Base-by-base conservation (phyloP, 371 early-diverging fungal species). In the Mucor circinelloides region DNA sequence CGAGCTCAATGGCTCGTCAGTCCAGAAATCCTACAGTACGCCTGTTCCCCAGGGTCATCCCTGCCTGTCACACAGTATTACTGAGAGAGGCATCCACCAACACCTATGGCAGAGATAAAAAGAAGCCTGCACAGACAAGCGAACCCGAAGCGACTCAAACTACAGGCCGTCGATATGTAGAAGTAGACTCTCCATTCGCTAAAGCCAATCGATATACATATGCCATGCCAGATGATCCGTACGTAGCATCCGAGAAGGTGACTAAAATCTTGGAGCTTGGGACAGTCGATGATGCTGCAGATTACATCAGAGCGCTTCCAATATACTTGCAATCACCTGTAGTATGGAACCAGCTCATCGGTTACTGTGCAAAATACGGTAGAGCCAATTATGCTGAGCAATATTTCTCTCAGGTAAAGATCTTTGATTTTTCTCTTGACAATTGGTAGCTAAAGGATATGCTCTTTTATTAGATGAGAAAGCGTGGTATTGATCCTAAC, bases 401-500 rank as follows among this genome's bases (percentile, higher is more conserved):
- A n/a, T 50, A 59, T n/a, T 75, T 62, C 21, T 30, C 55, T 12
- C 64, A 68, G 65, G 73, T 76, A 70, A 67, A n/a, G 15, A 9
- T 50, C 32, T 44, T 7, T 36, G 1, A 25, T 13, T 25, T 27
- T 10, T 27, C 6, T 23, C 0, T 25, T 50, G 9, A 31, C 9
- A 2, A 32, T 6, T 5, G 6, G 6, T 30, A 56, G n/a, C 31
- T 55, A 15, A 27, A 3, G 6, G 10, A 13, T 12, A n/a, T 25
- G 1, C 21, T 12, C 6, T 25, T 61, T 28, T 64, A 3, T 42
- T 67, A 79, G 80, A 76, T 79, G 77, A 50, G 75, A 54, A 79
- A 74, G 48, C 59, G 73, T 34, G 73, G 73, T 23, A 42, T 76
- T 25, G 34, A 56, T 19, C 80, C 80, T 19, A 79, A 76, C n/a